Evolutionary conservation across 805 yeast genomes (phyloP).

Genomic region (Monosporozyma siamensis): DNA sequence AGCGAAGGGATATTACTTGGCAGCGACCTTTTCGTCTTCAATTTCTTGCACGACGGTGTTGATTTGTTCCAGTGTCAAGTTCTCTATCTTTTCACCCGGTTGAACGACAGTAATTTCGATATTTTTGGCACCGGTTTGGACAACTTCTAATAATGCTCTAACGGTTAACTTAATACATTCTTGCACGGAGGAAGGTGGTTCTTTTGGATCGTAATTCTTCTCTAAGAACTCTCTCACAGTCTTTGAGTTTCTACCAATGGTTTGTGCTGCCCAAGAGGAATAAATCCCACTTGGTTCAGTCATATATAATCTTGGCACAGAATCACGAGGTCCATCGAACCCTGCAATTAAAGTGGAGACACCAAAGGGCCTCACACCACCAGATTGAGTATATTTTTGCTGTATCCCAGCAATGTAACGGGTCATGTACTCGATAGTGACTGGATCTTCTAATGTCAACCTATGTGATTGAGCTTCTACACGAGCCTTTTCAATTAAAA

Average conservation of each 20-base stretch:
- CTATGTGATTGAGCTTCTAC: slow-evolving; percentile 94
- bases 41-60: slow-evolving; percentile 68
- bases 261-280: slow-evolving; percentile 96
- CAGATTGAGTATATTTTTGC: slow-evolving; percentile 93
- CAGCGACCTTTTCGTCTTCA: slow-evolving; percentile 60
- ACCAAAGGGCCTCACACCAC: slow-evolving; percentile 98
- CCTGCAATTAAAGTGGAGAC: slow-evolving; percentile 93
- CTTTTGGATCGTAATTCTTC: slow-evolving; percentile 60
- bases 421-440: slow-evolving; percentile 82
- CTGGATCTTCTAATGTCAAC: slow-evolving; percentile 91
- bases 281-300: slow-evolving; percentile 97
- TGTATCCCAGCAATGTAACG: slow-evolving; percentile 96
- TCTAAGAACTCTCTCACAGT: slow-evolving; percentile 94
- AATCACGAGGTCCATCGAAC: slow-evolving; percentile 63
- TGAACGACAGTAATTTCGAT: slow-evolving; percentile 85
- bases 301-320: slow-evolving; percentile 73
- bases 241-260: slow-evolving; percentile 90
- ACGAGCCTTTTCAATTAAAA: slow-evolving; percentile 88
- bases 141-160: slow-evolving; percentile 85
- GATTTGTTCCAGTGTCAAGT: slow-evolving; percentile 61
- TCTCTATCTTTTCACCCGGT: slow-evolving; percentile 52
- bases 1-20: background rate
- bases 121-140: slow-evolving; percentile 94
- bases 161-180: slow-evolving; percentile 74
- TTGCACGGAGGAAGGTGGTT: slow-evolving; percentile 46